phyloP scores from a whole-genome alignment of 768 basidiomycete species.

The Boletus insuetus region DNA sequence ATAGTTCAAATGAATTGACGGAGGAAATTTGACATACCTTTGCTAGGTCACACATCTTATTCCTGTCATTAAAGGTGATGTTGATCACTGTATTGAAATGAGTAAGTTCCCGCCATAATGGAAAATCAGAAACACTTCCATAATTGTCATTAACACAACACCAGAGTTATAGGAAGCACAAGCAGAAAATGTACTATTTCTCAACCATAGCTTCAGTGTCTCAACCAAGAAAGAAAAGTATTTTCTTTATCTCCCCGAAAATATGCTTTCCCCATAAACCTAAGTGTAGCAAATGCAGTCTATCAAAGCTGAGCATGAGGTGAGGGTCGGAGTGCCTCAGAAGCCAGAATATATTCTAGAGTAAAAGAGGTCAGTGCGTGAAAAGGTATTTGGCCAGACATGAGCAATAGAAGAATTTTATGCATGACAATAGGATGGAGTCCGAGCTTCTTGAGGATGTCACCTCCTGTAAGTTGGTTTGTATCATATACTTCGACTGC shows the following conservation, averaged over 20 bases:
- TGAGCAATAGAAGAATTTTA: no score
- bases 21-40: slow-evolving; percentile 23
- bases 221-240: slow-evolving; percentile 14
- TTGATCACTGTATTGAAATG: slow-evolving; percentile 29
- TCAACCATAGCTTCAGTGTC: slow-evolving; percentile 7
- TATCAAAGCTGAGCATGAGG: slow-evolving; percentile 36
- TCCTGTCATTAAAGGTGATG: slow-evolving; percentile 33
- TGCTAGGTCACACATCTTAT: slow-evolving; percentile 36
- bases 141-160: background rate
- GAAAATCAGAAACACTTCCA: slow-evolving; percentile 26
- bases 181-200: slow-evolving; percentile 21
- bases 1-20: no score
- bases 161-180: no score
- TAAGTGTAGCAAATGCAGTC: slow-evolving; percentile 34
- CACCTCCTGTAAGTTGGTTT: background rate
- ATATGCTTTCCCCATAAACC: slow-evolving; percentile 38
- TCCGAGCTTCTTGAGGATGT: slow-evolving; percentile 17
- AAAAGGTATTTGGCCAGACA: no score
- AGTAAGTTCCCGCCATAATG: slow-evolving; percentile 34
- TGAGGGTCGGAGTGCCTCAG: slow-evolving; percentile 35
- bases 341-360: slow-evolving; percentile 40
- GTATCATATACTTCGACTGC: background rate
- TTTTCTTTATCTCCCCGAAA: slow-evolving; percentile 21
- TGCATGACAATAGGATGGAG: slow-evolving; percentile 1
- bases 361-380: background rate